Percentiles rank a stretch among this genome's conserved stretches.
Evolutionary conservation across 306 rosid species (phyloP).

Genomic region (Casuarina equisetifolia): DNA sequence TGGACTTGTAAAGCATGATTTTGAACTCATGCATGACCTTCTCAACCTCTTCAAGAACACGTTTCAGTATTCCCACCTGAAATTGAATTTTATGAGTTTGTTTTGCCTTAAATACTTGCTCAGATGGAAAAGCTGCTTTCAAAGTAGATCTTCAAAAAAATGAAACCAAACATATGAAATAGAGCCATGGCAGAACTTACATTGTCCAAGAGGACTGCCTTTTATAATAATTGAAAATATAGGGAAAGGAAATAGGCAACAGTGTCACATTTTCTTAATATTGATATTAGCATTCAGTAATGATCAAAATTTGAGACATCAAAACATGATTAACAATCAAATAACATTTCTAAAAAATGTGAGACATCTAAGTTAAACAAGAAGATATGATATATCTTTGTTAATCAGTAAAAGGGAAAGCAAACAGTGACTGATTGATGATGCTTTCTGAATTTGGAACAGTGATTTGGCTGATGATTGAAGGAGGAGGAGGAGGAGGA

Average conservation of each 20-base stretch:
- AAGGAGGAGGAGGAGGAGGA: too few species aligned
- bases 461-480: not conserved
- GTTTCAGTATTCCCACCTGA: slow-evolving; percentile 95
- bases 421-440: not conserved
- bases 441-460: not conserved
- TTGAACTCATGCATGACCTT: slow-evolving; percentile 96
- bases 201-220: not conserved
- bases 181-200: slow-evolving; percentile 7
- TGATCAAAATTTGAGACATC: not conserved
- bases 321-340: not conserved
- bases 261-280: not conserved
- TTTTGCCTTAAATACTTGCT: slow-evolving; percentile 24
- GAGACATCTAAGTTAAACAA: not conserved
- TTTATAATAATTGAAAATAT: not conserved
- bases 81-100: slow-evolving; percentile 19
- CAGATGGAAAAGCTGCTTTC: slow-evolving; percentile 14
- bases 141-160: slow-evolving; percentile 4
- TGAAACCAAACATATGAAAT: not conserved
- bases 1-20: slow-evolving; percentile 85
- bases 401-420: not conserved
- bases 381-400: not conserved
- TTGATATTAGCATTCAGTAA: not conserved
- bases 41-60: slow-evolving; percentile 99
- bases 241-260: not conserved
- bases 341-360: not conserved